Evolutionary conservation across 2,329 filamentous ascomycete species (phyloP).

Genomic region (Neophaeococcomyces aloes): DNA sequence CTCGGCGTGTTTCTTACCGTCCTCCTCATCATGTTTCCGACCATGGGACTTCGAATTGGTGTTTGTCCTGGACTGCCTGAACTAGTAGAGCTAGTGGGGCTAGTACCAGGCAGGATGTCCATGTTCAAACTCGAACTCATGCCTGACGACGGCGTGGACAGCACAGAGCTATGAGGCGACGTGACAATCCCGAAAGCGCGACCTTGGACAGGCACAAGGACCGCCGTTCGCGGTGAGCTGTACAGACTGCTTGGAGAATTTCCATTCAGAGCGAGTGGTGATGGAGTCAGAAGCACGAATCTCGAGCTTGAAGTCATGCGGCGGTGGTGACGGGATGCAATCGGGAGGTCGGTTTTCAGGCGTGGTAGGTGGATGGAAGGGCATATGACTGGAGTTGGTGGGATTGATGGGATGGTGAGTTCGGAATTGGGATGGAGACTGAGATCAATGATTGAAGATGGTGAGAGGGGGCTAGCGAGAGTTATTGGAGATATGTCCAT

Average conservation of each 20-base stretch:
- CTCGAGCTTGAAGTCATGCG: background rate
- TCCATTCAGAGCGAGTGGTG: constrained; percentile 1
- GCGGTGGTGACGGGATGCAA: background rate
- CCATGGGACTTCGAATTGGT: background rate
- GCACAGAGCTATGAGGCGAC: too few species aligned
- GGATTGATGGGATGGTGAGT: background rate
- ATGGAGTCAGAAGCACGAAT: constrained; percentile 3
- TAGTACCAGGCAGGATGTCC: too few species aligned
- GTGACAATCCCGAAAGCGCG: too few species aligned
- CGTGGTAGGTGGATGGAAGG: constrained; percentile 1
- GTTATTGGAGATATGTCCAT: constrained; percentile 6
- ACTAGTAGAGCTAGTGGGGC: too few species aligned
- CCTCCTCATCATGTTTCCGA: background rate
- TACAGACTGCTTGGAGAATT: too few species aligned
- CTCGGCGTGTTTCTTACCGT: background rate
- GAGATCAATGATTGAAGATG: too few species aligned
- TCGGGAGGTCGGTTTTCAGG: constrained; percentile 1
- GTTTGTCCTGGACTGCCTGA: background rate
- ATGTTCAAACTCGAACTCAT: too few species aligned
- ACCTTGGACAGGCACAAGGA: too few species aligned
- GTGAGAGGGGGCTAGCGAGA: background rate
- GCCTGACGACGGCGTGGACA: too few species aligned
- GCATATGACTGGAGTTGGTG: background rate
- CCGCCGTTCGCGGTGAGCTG: too few species aligned
- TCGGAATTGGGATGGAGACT: too few species aligned